Base-by-base conservation (phyloP, 2,329 filamentous ascomycete genomes). In the Ciborinia camelliae region DNA sequence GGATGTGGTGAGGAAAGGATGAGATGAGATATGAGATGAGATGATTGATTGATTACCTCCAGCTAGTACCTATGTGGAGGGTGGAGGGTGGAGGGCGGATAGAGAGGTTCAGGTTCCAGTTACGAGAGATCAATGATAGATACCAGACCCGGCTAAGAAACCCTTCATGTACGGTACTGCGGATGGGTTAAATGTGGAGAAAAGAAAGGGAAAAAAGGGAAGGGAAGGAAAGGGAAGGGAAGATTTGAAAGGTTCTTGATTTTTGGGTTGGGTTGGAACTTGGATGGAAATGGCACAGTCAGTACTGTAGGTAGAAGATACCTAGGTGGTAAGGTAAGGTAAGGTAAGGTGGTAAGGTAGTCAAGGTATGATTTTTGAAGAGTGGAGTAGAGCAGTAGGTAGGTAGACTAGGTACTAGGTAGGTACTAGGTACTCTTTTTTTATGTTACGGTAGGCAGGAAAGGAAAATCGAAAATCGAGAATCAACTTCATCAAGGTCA, bases 1-100 rank as follows among this genome's bases (percentile, higher is more conserved):
- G n/a, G 14, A 18, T 18, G 39, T 43, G 15, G 15, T 20, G 7
- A 2, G 12, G 14, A 20, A 20, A 18, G 18, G 39, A 18, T 43
- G 39, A 20, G 18, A 20, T 43, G 39, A 18, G 4, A 18, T 18
- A 43, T 43, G 39, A 43, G 39, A 20, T 43, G 39, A 41, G 39
- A 20, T 43, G 39, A 43, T 43, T 43, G n/a, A n/a, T n/a, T n/a
- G n/a, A n/a, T n/a, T n/a, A n/a, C n/a, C n/a, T n/a, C n/a, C n/a
- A n/a, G n/a, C n/a, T n/a, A n/a, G n/a, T n/a, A n/a, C n/a, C n/a
- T n/a, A n/a, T n/a, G 53, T 57, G 35, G 35, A 43, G 9, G 57
- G 65, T 45, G 51, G 39, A 62, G 62, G 39, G 47, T 35, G 45
- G 30, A 60, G 39, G 39, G 30, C 18, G 35, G n/a, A 55, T 45